These are phyloP conservation scores for Stephania japonica DNA, from an alignment of 164 flowering plant species.

Conservation along the genomic window DNA sequence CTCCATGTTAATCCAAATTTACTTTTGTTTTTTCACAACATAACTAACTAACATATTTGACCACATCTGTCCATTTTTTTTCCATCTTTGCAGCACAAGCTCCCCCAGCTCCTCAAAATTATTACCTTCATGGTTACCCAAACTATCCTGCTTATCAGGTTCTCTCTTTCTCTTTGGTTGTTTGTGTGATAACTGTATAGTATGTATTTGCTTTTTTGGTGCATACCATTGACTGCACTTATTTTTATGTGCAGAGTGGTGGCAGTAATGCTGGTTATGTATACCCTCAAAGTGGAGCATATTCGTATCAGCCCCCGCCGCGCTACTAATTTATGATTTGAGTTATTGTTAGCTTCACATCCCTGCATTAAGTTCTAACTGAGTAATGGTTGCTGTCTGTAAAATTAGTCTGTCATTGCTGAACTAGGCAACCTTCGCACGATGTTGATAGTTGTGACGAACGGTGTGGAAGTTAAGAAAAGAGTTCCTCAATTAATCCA, in stretches of 20 bases:
- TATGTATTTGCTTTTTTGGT: background rate
- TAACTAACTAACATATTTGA: background rate
- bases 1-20: background rate
- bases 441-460: background rate
- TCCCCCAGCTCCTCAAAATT: slow-evolving; percentile 20
- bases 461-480: no score
- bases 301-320: slow-evolving; percentile 1
- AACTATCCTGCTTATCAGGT: slow-evolving; percentile 26
- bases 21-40: no score
- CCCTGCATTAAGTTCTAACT: background rate
- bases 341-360: background rate
- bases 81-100: slow-evolving; percentile 20
- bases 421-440: background rate
- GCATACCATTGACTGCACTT: background rate
- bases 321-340: slow-evolving; percentile 3
- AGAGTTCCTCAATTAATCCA: background rate
- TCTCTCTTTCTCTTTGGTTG: slow-evolving; percentile 15
- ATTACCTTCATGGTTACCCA: slow-evolving; percentile 21
- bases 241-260: slow-evolving; percentile 13
- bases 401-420: background rate
- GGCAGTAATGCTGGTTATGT: slow-evolving; percentile 13
- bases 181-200: background rate
- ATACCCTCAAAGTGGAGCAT: slow-evolving; percentile 12
- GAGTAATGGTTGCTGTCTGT: background rate
- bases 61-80: no score